Percentiles rank a stretch among this genome's conserved stretches.
phyloP scores from a whole-genome alignment of 2,329 filamentous ascomycete species.

The Colletotrichum salicis region DNA sequence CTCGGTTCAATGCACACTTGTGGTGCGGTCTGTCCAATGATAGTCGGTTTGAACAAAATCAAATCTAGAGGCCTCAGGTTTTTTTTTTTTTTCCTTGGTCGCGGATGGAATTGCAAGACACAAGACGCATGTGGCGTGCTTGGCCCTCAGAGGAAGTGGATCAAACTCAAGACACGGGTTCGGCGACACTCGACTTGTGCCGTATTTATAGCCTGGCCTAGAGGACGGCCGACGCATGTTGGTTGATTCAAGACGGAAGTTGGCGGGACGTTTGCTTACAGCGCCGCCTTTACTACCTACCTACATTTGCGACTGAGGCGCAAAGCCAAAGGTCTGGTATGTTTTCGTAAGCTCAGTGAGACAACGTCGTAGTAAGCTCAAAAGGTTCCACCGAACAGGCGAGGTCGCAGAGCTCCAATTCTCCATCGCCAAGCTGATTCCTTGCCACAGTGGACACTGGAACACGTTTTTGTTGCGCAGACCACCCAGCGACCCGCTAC shows the following conservation, averaged over 20 bases:
- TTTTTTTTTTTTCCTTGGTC: too few relatives aligned
- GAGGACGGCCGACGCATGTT: neutral
- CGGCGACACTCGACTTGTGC: neutral
- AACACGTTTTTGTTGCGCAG: neutral
- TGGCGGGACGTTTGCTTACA: neutral
- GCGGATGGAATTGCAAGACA: neutral
- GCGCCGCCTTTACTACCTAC: neutral
- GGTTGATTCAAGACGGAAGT: neutral
- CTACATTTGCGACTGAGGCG: neutral
- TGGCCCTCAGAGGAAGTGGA: neutral
- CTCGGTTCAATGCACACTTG: neutral
- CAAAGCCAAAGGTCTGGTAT: neutral
- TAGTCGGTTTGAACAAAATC: neutral
- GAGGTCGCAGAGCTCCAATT: neutral
- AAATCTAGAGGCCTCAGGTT: neutral
- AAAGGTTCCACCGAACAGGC: conserved; percentile 15
- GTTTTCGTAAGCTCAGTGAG: neutral
- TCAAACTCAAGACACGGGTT: neutral
- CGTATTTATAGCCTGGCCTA: neutral
- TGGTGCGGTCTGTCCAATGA: neutral
- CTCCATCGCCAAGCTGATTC: neutral
- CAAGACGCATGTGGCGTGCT: conserved; percentile 11
- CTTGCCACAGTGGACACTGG: conserved; percentile 2
- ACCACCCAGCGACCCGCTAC: conserved; percentile 18
- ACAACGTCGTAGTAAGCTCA: conserved; percentile 17